These are phyloP conservation scores for Cladorrhinum sp. DNA, from an alignment of 2,329 filamentous ascomycete species.

Conservation along the genomic window DNA sequence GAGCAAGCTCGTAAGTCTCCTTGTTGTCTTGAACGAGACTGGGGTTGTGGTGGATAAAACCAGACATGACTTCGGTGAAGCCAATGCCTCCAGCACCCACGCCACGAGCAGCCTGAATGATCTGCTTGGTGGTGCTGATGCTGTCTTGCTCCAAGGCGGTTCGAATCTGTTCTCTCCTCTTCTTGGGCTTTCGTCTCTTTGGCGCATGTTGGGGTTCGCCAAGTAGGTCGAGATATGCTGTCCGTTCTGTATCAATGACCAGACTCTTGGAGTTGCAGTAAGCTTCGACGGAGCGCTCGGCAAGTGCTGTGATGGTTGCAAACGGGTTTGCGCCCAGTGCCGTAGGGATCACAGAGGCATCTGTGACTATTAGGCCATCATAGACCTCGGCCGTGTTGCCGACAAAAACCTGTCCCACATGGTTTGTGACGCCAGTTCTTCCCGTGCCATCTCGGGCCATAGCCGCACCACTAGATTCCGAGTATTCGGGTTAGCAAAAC, in stretches of 20 bases:
- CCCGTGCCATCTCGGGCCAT: slow-evolving; percentile 60
- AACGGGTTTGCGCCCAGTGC: slow-evolving; percentile 65
- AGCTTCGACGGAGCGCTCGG: slow-evolving; percentile 59
- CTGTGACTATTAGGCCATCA: slow-evolving; percentile 58
- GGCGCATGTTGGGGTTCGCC: slow-evolving; percentile 44
- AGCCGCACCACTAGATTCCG: slow-evolving; percentile 52
- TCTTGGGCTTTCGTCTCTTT: slow-evolving; percentile 7
- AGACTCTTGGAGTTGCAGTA: slow-evolving; percentile 43
- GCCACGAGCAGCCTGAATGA: slow-evolving; percentile 42
- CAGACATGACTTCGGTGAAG: slow-evolving; percentile 64
- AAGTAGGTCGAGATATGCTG: slow-evolving; percentile 53
- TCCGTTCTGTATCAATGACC: slow-evolving; percentile 44
- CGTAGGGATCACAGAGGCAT: slow-evolving; percentile 59
- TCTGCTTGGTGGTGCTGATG: slow-evolving; percentile 36
- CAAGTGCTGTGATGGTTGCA: slow-evolving; percentile 66
- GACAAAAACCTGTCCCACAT: slow-evolving; percentile 58
- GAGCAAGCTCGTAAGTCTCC: slow-evolving; percentile 53
- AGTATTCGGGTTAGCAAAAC: slow-evolving; percentile 20
- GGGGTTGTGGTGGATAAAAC: slow-evolving; percentile 51
- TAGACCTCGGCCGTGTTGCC: slow-evolving; percentile 52
- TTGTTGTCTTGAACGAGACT: slow-evolving; percentile 43
- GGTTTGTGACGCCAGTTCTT: slow-evolving; percentile 56
- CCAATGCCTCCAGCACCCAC: slow-evolving; percentile 50
- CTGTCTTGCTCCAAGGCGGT: slow-evolving; percentile 36
- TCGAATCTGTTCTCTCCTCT: slow-evolving; percentile 21